phyloP scores from a whole-genome alignment of 371 early-diverging fungal genomes.

The Mortierella sp. region DNA sequence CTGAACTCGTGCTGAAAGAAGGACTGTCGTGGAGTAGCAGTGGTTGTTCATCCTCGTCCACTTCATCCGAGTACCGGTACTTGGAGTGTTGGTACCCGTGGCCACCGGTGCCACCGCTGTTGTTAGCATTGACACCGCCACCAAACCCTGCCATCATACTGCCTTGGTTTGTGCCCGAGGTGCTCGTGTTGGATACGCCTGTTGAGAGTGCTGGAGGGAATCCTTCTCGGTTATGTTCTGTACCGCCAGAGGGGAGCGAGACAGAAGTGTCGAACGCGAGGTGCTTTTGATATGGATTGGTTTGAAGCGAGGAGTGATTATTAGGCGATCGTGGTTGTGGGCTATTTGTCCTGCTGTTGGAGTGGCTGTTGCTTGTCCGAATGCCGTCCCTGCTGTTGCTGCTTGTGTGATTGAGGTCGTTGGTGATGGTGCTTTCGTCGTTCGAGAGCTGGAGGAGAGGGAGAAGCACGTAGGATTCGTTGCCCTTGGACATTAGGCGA shows the following conservation, averaged over 20 bases:
- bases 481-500: slow-evolving; percentile 46
- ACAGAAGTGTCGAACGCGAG: slow-evolving; percentile 29
- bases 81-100: slow-evolving; percentile 42
- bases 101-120: slow-evolving; percentile 11
- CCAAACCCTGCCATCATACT: slow-evolving; percentile 28
- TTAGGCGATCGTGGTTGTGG: slow-evolving; percentile 38
- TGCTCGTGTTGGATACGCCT: slow-evolving; percentile 13
- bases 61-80: slow-evolving; percentile 48
- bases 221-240: slow-evolving; percentile 21
- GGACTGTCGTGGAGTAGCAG: slow-evolving; percentile 46
- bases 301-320: not conserved
- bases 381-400: slow-evolving; percentile 43
- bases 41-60: slow-evolving; percentile 46
- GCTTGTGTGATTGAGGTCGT: slow-evolving; percentile 19
- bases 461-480: slow-evolving; percentile 42
- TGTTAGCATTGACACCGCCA: slow-evolving; percentile 8
- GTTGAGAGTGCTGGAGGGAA: slow-evolving; percentile 19
- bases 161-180: not conserved
- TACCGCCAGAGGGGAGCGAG: slow-evolving; percentile 14
- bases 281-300: slow-evolving; percentile 30
- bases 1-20: slow-evolving; percentile 32
- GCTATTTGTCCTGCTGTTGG: slow-evolving; percentile 19
- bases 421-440: not conserved
- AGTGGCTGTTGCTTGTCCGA: slow-evolving; percentile 14
- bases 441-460: slow-evolving; percentile 21